A percentile compares a stretch with the other conserved stretches of the same genome.
Conservation (phyloP, 192 early-diverging fungal genomes). For the Endogone sp. region DNA sequence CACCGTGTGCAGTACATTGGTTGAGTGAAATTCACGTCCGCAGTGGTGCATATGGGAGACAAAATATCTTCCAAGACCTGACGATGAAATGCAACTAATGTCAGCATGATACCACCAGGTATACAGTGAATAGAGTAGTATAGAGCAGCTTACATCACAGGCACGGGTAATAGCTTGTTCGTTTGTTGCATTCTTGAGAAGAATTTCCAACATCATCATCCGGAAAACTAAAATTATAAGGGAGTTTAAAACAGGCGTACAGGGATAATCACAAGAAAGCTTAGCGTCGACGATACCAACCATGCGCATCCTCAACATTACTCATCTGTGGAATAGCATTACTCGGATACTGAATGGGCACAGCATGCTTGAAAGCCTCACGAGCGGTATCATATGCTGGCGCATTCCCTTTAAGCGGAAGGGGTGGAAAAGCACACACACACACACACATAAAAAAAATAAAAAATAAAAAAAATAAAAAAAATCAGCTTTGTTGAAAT, state of each 20-base stretch:
- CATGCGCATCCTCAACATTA: conserved; percentile 9
- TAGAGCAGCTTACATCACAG: background rate
- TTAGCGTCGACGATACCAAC: background rate
- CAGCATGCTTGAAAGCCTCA: conserved; percentile 9
- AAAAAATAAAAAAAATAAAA: background rate
- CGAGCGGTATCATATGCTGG: background rate
- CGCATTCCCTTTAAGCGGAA: conserved; percentile 1
- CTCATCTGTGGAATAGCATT: conserved; percentile 4
- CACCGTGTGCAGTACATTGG: background rate
- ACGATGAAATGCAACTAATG: background rate
- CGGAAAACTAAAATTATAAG: background rate
- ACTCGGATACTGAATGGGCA: conserved; percentile 12
- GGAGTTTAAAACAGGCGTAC: too few relatives aligned
- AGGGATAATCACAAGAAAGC: background rate
- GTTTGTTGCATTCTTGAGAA: conserved; percentile 8
- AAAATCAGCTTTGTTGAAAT: background rate
- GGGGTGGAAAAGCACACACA: too few relatives aligned
- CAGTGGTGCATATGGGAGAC: conserved; percentile 3
- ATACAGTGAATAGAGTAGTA: too few relatives aligned
- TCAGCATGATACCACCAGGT: too few relatives aligned
- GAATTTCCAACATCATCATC: background rate
- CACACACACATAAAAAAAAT: too few relatives aligned
- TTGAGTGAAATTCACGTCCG: conserved; percentile 1
- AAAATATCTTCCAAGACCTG: conserved; percentile 8
- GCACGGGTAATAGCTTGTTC: conserved; percentile 5